Conservation (phyloP, 1,284 basidiomycete genomes). For the Rhodotorula sp. region DNA sequence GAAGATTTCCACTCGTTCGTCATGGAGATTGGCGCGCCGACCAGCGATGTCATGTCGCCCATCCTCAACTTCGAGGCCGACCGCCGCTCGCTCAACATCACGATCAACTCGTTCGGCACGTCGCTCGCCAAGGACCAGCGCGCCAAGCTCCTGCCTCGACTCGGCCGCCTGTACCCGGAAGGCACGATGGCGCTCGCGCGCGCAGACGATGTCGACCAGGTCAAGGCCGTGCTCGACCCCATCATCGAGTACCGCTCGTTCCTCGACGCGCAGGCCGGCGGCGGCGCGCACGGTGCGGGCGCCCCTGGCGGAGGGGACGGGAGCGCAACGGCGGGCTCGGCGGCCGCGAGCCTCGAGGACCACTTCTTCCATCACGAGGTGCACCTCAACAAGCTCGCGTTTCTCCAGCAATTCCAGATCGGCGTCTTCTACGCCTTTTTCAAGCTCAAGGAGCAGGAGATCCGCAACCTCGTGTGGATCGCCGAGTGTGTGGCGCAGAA, state of each 20-base stretch:
- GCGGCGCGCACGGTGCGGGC: constrained; percentile 2
- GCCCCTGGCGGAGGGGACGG: constrained; percentile 38
- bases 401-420: constrained; percentile 77
- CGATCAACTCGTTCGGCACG: constrained; percentile 98
- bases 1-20: constrained; percentile 94
- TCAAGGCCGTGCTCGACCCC: constrained; percentile 81
- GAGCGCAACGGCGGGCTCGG: constrained; percentile 35
- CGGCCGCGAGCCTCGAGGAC: constrained; percentile 72
- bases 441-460: constrained; percentile 99
- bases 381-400: constrained; percentile 86
- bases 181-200: constrained; percentile 92
- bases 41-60: constrained; percentile 81
- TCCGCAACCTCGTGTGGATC: constrained; percentile 75
- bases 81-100: constrained; percentile 94
- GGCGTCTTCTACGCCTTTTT: constrained; percentile 90
- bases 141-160: constrained; percentile 90
- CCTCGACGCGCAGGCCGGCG: constrained; percentile 58
- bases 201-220: constrained; percentile 94
- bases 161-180: constrained; percentile 90
- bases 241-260: constrained; percentile 88
- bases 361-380: constrained; percentile 94
- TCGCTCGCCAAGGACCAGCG: constrained; percentile 93
- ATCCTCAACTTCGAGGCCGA: constrained; percentile 97
- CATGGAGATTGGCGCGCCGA: constrained; percentile 75
- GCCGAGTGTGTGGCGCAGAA: constrained; percentile 82